Evolutionary conservation across 2,329 filamentous ascomycete genomes (phyloP).

Genomic region (Penicillium nordicum): DNA sequence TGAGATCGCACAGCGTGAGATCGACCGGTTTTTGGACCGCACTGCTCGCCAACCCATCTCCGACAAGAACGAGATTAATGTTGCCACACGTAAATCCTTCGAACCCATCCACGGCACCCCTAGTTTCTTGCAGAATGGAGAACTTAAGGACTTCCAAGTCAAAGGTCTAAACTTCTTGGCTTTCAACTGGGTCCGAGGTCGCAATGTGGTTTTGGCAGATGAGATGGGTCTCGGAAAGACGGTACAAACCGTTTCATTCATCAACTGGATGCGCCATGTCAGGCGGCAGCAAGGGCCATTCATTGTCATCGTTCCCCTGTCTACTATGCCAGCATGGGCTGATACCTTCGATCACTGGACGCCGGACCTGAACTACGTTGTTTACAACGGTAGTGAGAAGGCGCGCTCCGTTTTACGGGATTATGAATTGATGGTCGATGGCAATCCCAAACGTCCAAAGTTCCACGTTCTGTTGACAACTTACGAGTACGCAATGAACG

Average conservation of each 20-base stretch:
- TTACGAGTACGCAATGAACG: conserved; percentile 90
- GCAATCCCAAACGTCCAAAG: conserved; percentile 82
- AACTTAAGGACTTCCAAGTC: conserved; percentile 89
- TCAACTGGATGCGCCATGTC: conserved; percentile 93
- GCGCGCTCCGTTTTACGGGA: conserved; percentile 85
- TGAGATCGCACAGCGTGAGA: conserved; percentile 76
- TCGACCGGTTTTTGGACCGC: conserved; percentile 86
- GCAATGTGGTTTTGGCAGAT: conserved; percentile 95
- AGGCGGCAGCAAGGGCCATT: conserved; percentile 90
- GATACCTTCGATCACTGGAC: conserved; percentile 97
- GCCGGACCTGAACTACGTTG: conserved; percentile 92
- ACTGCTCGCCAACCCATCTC: conserved; percentile 76
- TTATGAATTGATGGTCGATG: conserved; percentile 81
- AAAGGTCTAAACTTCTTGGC: conserved; percentile 92
- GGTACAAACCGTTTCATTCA: conserved; percentile 92
- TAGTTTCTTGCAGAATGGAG: conserved; percentile 75
- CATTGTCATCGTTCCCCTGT: conserved; percentile 93
- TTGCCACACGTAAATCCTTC: conserved; percentile 69
- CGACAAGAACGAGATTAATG: conserved; percentile 71
- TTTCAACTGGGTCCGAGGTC: conserved; percentile 89
- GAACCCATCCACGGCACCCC: conserved; percentile 76
- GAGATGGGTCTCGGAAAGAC: conserved; percentile 99
- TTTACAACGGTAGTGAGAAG: conserved; percentile 87
- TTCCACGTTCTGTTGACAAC: conserved; percentile 98
- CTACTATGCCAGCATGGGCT: conserved; percentile 96